Evolutionary conservation across 169 alveolate genomes (phyloP).

Genomic region (Perkinsus olseni): DNA sequence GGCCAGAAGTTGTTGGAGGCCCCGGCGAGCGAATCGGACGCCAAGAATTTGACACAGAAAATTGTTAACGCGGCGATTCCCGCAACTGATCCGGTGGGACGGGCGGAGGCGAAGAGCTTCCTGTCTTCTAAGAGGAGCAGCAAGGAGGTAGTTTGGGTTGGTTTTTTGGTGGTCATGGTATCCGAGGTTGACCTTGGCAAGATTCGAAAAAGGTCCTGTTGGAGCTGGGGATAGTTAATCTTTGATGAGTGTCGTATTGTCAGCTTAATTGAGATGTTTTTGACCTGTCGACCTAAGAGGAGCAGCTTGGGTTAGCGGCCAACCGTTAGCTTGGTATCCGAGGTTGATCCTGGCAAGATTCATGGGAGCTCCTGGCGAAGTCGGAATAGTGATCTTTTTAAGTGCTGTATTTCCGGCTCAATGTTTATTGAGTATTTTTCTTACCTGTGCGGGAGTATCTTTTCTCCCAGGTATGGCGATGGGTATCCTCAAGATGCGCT

Average conservation of each 20-base stretch:
- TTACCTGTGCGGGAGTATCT: not conserved
- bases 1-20: not conserved
- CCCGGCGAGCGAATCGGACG: not conserved
- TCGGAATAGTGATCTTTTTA: no score
- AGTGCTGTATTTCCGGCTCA: no score
- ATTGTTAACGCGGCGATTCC: not conserved
- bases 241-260: not conserved
- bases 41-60: not conserved
- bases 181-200: no score
- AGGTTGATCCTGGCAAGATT: no score
- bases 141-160: not conserved
- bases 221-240: not conserved
- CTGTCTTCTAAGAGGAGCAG: not conserved
- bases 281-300: not conserved
- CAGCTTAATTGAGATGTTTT: not conserved
- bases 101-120: not conserved
- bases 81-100: not conserved
- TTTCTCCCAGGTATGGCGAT: not conserved
- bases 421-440: no score
- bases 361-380: no score
- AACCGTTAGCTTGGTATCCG: no score
- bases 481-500: conserved; percentile 8
- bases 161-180: no score
- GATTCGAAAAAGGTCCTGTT: no score
- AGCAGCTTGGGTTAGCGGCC: no score